Evolutionary conservation across 768 basidiomycete genomes (phyloP).

Genomic region (Calocybe gangraenosa): DNA sequence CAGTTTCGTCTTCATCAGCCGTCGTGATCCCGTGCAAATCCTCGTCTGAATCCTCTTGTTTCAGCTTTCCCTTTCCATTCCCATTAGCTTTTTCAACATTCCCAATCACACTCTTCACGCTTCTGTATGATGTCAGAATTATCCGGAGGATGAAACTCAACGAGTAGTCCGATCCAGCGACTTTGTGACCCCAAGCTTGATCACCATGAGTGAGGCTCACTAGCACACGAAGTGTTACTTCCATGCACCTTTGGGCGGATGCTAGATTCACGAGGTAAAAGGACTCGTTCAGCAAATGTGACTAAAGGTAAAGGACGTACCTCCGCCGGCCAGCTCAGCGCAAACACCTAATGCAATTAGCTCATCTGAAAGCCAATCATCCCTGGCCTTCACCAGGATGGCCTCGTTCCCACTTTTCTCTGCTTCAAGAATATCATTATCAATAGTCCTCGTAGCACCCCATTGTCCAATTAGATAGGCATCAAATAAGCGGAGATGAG

Average conservation of each 20-base stretch:
- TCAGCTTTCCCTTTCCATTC: conserved; percentile 15
- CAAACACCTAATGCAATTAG: conserved; percentile 50
- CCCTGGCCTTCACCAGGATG: conserved; percentile 31
- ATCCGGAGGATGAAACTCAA: conserved; percentile 46
- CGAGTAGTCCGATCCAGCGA: conserved; percentile 43
- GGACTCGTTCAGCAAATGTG: neutral
- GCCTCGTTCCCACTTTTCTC: conserved; percentile 6
- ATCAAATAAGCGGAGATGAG: conserved; percentile 59
- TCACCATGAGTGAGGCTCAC: conserved; percentile 69
- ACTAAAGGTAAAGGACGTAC: conserved; percentile 14
- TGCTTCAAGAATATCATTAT: conserved; percentile 5
- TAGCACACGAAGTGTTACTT: conserved; percentile 59
- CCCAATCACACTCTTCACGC: neutral
- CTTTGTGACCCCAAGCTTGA: conserved; percentile 46
- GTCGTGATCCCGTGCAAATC: conserved; percentile 6
- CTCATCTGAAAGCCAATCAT: conserved; percentile 42
- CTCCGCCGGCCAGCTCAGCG: conserved; percentile 31
- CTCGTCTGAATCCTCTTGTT: conserved; percentile 10
- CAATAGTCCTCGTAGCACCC: conserved; percentile 19
- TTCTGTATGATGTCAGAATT: conserved; percentile 23
- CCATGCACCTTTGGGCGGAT: conserved; percentile 41
- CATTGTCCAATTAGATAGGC: conserved; percentile 59
- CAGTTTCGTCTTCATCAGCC: conserved; percentile 20
- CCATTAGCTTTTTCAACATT: conserved; percentile 8
- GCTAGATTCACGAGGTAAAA: neutral